Percentiles rank a stretch among this genome's conserved stretches.
These are phyloP conservation scores for Yamadazyma sp. DNA, from an alignment of 805 yeast genomes.

Conservation along the genomic window DNA sequence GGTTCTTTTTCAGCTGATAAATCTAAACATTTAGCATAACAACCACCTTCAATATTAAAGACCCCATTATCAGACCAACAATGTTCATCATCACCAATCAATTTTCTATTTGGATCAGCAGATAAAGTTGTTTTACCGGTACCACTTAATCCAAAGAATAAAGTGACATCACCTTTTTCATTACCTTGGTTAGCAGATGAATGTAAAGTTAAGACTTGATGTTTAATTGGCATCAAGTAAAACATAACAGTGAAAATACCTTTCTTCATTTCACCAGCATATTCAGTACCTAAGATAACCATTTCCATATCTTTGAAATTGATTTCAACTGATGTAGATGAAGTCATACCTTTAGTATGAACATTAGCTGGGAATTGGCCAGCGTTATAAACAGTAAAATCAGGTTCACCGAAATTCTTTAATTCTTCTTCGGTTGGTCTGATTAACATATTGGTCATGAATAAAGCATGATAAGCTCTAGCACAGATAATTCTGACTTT, in stretches of 20 bases:
- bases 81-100: conserved; percentile 99
- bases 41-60: conserved; percentile 98
- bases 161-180: conserved; percentile 78
- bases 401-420: conserved; percentile 91
- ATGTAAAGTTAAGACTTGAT: conserved; percentile 88
- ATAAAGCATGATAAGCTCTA: conserved; percentile 96
- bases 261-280: conserved; percentile 99
- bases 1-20: conserved; percentile 92
- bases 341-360: conserved; percentile 96
- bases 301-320: conserved; percentile 97
- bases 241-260: conserved; percentile 99
- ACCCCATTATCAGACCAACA: conserved; percentile 99
- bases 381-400: conserved; percentile 96
- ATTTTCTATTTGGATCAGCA: conserved; percentile 90
- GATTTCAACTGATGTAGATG: conserved; percentile 91
- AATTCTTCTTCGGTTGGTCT: conserved; percentile 91
- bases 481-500: conserved; percentile 96
- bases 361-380: conserved; percentile 98
- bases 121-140: conserved; percentile 97
- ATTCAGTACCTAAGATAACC: conserved; percentile 98
- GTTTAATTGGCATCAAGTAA: conserved; percentile 94
- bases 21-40: conserved; percentile 96
- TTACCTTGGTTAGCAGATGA: conserved; percentile 93
- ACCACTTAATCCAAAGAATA: conserved; percentile 96
- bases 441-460: conserved; percentile 97